Base-by-base conservation (phyloP, 2,329 filamentous ascomycete genomes). In the Aspergillus ibericus region DNA sequence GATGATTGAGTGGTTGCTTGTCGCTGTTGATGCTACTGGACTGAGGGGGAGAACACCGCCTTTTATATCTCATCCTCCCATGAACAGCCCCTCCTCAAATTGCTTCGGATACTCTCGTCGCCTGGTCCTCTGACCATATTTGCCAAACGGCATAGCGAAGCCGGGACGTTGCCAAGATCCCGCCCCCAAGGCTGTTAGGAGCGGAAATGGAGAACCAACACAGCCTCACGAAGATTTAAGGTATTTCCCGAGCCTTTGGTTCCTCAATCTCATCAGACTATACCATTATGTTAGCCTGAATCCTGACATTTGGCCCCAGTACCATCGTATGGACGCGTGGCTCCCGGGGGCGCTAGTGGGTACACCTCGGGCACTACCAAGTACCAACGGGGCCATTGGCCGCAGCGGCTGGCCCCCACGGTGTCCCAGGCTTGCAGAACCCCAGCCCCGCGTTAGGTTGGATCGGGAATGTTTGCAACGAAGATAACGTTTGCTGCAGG, bases 1-100 rank as follows among this genome's bases (percentile, higher is more conserved):
- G 5, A 22, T n/a, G 15, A 2, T 9, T 2, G 7, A 16, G 10
- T 13, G 20, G 25, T n/a, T n/a, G 44, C 13, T 78, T 78, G 27
- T 18, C 20, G 36, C 36, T 40, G 16, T 40, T 40, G 36, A 12
- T 38, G 35, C 7, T 38, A 2, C 6, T 4, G 16, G 35, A n/a
- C 35, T 16, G 6, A 25, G 22, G 35, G 8, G 35, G 8, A 38
- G 35, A 16, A 16, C 12, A n/a, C 35, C 7, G 7, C 35, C 13
- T n/a, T 38, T 38, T 38, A 38, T 38, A n/a, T 38, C 3, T 15
- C 35, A 16, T 38, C n/a, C 15, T 15, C 9, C 27, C 6, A 29
- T 7, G 27, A 29, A 7, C 5, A 9, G 5, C 5, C 8, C 7
- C 5, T 29, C 8, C 6, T 29, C 5, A 29, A 8, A 8, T 29